Evolutionary conservation across 495 filamentous ascomycete species (phyloP).

Genomic region (Trichoderma asperelloides): DNA sequence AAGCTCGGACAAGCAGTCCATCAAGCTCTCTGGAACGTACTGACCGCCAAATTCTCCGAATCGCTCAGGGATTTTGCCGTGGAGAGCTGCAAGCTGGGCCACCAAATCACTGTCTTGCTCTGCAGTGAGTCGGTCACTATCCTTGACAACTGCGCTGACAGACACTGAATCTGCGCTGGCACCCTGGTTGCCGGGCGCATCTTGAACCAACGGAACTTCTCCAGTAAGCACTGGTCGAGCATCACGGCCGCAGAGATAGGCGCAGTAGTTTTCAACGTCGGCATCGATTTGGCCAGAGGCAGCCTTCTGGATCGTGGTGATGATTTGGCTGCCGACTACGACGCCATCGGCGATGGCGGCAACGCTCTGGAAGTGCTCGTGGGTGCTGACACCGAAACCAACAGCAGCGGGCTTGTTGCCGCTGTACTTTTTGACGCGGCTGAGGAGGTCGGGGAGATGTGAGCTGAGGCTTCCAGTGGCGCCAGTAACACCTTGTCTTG

Average conservation of each 20-base stretch:
- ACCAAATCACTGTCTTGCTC: conserved; percentile 34
- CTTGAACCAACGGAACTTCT: conserved; percentile 58
- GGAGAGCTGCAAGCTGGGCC: conserved; percentile 34
- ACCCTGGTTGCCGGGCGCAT: conserved; percentile 23
- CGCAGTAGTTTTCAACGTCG: conserved; percentile 78
- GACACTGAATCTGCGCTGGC: conserved; percentile 42
- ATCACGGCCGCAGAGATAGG: conserved; percentile 64
- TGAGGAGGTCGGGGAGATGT: conserved; percentile 70
- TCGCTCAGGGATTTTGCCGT: conserved; percentile 60
- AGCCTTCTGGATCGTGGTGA: conserved; percentile 68
- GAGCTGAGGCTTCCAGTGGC: conserved; percentile 73
- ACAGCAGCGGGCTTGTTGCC: conserved; percentile 82
- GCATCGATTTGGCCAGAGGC: conserved; percentile 59
- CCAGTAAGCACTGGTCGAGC: conserved; percentile 40
- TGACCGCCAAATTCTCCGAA: conserved; percentile 99
- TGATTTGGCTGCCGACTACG: conserved; percentile 93
- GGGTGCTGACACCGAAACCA: conserved; percentile 92
- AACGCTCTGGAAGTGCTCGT: conserved; percentile 85
- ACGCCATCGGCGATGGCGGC: conserved; percentile 82
- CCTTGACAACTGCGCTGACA: conserved; percentile 54
- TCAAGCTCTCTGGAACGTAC: conserved; percentile 94
- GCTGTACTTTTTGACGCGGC: conserved; percentile 85
- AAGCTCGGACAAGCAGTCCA: conserved; percentile 90
- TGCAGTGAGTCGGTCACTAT: conserved; percentile 36
- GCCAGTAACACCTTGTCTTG: conserved; percentile 93